These are phyloP conservation scores for Globisporangium cederbergense DNA, from an alignment of 352 stramenopile genomes.

Conservation along the genomic window DNA sequence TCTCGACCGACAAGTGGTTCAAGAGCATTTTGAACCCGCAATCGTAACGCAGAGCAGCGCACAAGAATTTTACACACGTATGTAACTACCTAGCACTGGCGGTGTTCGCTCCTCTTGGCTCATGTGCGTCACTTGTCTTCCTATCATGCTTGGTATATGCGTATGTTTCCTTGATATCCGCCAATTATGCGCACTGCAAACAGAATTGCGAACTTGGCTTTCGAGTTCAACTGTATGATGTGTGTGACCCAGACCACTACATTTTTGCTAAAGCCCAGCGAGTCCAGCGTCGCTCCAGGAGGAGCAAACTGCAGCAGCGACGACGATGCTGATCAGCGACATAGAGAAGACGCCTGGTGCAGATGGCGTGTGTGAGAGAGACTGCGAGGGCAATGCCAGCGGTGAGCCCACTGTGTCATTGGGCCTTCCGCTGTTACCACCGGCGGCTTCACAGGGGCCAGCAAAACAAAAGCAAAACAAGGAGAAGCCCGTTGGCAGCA, in stretches of 20 bases:
- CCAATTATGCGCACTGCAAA: background rate
- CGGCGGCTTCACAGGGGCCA: background rate
- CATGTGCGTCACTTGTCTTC: too few relatives aligned
- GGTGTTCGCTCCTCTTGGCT: background rate
- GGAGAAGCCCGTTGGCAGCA: background rate
- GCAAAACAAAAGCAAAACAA: background rate
- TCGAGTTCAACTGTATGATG: background rate
- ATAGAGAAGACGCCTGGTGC: background rate
- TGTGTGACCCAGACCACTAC: background rate
- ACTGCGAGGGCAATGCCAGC: too few relatives aligned
- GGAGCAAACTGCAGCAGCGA: too few relatives aligned
- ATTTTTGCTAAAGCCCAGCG: too few relatives aligned
- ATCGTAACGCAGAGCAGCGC: background rate
- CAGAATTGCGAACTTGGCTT: background rate
- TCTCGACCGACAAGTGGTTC: slow-evolving; percentile 15
- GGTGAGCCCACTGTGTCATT: background rate
- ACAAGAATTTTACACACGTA: background rate
- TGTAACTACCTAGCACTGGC: background rate
- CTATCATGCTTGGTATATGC: background rate
- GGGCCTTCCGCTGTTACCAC: background rate
- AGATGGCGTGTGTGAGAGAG: too few relatives aligned
- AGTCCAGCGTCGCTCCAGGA: too few relatives aligned
- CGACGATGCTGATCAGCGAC: background rate
- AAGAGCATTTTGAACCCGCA: slow-evolving; percentile 2
- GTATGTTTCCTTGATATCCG: background rate